phyloP scores from a whole-genome alignment of 2,329 filamentous ascomycete genomes.

The Scytalidium lignicola region DNA sequence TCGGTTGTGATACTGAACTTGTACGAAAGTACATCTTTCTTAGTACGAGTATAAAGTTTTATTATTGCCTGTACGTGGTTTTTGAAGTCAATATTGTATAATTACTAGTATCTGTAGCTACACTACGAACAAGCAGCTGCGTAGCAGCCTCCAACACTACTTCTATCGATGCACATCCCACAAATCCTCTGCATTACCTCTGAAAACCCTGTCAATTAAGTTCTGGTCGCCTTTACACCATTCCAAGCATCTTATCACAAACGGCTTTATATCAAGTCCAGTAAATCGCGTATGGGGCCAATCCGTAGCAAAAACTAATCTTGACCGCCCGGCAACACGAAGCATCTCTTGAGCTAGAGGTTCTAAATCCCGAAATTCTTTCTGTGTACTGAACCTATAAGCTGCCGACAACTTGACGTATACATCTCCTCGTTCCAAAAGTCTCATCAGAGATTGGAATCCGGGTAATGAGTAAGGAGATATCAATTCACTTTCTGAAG shows the following conservation, averaged over 20 bases:
- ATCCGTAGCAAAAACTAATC: slow-evolving; percentile 54
- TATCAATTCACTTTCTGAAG: slow-evolving; percentile 13
- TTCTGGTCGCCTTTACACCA: slow-evolving; percentile 42
- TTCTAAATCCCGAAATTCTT: slow-evolving; percentile 41
- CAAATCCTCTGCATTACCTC: slow-evolving; percentile 49
- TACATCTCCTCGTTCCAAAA: slow-evolving; percentile 38
- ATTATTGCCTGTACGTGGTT: too few species aligned
- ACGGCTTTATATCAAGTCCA: slow-evolving; percentile 48
- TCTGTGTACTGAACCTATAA: slow-evolving; percentile 49
- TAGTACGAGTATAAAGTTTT: too few species aligned
- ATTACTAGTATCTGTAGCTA: too few species aligned
- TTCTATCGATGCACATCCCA: too few species aligned
- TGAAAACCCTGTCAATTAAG: slow-evolving; percentile 46
- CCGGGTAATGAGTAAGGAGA: slow-evolving; percentile 42
- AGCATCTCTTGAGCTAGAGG: slow-evolving; percentile 45
- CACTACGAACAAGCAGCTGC: too few species aligned
- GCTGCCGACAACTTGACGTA: slow-evolving; percentile 39
- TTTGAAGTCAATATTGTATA: too few species aligned
- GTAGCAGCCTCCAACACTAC: too few species aligned
- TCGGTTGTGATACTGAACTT: too few species aligned
- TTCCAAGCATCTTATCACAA: slow-evolving; percentile 46
- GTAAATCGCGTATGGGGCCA: slow-evolving; percentile 62
- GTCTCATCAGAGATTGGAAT: slow-evolving; percentile 40
- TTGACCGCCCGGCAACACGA: slow-evolving; percentile 34
- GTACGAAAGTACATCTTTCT: too few species aligned